A percentile compares a stretch with the other conserved stretches of the same genome.
These are phyloP conservation scores for Cladosporium sp. DNA, from an alignment of 2,329 filamentous ascomycete species.

Conservation along the genomic window DNA sequence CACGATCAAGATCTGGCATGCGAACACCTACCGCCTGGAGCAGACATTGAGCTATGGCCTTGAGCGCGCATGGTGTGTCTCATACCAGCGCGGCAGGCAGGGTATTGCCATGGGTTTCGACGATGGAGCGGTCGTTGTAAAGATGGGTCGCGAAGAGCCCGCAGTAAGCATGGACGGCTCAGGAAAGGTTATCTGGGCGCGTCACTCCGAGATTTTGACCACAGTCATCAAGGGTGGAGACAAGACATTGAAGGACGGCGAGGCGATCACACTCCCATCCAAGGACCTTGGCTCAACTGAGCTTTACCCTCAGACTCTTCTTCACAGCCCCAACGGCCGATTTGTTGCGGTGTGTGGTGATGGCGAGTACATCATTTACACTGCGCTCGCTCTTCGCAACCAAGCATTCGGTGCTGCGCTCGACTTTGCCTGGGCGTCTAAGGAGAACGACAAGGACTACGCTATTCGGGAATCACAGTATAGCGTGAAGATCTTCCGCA, in stretches of 20 bases:
- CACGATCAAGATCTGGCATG: constrained; percentile 97
- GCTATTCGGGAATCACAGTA: constrained; percentile 92
- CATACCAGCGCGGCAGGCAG: constrained; percentile 91
- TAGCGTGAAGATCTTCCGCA: constrained; percentile 95
- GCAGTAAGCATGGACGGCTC: constrained; percentile 96
- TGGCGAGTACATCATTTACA: constrained; percentile 98
- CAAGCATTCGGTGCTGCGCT: constrained; percentile 94
- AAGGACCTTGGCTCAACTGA: constrained; percentile 97
- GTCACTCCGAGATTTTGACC: constrained; percentile 91
- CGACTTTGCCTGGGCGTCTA: constrained; percentile 95
- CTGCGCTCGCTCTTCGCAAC: constrained; percentile 91
- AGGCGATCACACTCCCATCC: constrained; percentile 77
- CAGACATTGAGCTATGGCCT: constrained; percentile 94
- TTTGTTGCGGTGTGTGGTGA: constrained; percentile 90
- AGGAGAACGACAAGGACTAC: constrained; percentile 97
- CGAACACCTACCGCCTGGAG: constrained; percentile 93
- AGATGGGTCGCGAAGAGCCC: constrained; percentile 94
- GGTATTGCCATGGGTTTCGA: constrained; percentile 95
- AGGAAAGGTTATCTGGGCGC: constrained; percentile 93
- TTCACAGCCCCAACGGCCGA: constrained; percentile 92
- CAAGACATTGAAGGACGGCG: constrained; percentile 77
- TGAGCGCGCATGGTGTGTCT: constrained; percentile 95
- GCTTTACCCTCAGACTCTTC: constrained; percentile 89
- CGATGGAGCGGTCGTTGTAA: constrained; percentile 94
- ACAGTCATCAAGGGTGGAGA: constrained; percentile 93